A percentile compares a stretch with the other conserved stretches of the same genome.
Conservation (phyloP, 352 stramenopile genomes). For the Phytophthora brassicae region DNA sequence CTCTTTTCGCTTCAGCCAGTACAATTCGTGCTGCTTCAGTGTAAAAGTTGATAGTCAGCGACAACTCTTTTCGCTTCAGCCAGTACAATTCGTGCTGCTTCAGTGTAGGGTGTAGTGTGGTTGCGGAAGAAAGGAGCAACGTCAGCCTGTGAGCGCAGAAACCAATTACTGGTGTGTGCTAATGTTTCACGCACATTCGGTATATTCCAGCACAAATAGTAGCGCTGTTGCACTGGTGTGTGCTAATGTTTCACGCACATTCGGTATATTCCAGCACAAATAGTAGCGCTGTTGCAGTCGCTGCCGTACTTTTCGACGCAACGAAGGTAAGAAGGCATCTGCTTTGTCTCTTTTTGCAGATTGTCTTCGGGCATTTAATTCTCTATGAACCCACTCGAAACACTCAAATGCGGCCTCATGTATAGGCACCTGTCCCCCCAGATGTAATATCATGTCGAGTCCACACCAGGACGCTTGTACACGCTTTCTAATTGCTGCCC, state of each 20-base stretch:
- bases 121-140: conserved; percentile 62
- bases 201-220: conserved; percentile 64
- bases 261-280: conserved; percentile 65
- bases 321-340: conserved; percentile 1
- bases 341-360: conserved; percentile 1
- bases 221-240: conserved; percentile 81
- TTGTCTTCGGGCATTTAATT: conserved; percentile 22
- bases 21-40: conserved; percentile 41
- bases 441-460: conserved; percentile 68
- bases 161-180: conserved; percentile 66
- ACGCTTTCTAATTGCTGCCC: conserved; percentile 47
- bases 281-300: conserved; percentile 78
- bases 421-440: conserved; percentile 75
- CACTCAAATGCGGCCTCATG: conserved; percentile 70
- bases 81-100: conserved; percentile 42
- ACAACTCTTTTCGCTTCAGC: conserved; percentile 54
- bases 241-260: conserved; percentile 58
- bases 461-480: conserved; percentile 63
- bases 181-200: conserved; percentile 65
- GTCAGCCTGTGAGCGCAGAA: conserved; percentile 56
- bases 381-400: conserved; percentile 51
- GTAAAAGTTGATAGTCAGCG: no score
- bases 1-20: conserved; percentile 47
- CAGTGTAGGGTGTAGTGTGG: conserved; percentile 28
- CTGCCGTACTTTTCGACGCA: conserved; percentile 45